Conservation (phyloP, 1,139 yeast genomes). For the Hyphopichia pseudoburtonii region DNA sequence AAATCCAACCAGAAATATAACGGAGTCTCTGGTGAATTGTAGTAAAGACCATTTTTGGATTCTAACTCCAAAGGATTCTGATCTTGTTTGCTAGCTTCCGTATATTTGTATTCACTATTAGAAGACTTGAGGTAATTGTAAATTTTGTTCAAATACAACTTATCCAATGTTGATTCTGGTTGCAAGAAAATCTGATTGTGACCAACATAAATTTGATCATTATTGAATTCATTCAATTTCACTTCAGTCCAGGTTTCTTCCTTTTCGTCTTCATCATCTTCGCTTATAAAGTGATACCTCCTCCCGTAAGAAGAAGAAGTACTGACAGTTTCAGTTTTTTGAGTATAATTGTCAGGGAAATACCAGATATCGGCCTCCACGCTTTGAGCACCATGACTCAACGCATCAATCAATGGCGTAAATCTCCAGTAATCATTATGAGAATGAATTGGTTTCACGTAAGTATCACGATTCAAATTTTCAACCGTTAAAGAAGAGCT, state of each 20-base stretch:
- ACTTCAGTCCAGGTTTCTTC: neutral
- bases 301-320: too few relatives aligned
- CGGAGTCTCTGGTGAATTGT: conserved; percentile 39
- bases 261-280: neutral
- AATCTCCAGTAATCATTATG: conserved; percentile 78
- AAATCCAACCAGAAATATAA: conserved; percentile 45
- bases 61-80: neutral
- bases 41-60: conserved; percentile 33
- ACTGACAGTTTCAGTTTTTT: conserved; percentile 24
- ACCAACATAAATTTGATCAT: conserved; percentile 59
- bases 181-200: conserved; percentile 54
- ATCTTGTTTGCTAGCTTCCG: neutral
- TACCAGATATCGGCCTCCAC: conserved; percentile 76
- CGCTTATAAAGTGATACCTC: too few relatives aligned
- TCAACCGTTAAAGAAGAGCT: conserved; percentile 19
- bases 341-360: conserved; percentile 29
- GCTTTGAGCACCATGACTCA: conserved; percentile 57
- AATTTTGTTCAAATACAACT: conserved; percentile 57
- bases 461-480: conserved; percentile 49
- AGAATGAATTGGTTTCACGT: conserved; percentile 57
- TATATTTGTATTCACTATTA: conserved; percentile 28
- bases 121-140: conserved; percentile 46
- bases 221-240: conserved; percentile 20
- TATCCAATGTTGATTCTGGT: conserved; percentile 43
- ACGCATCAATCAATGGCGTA: conserved; percentile 62